Evolutionary conservation across 176 grass and related monocot genomes (phyloP), one percentile per base, ranked within the genome.

Genomic region (Poa pratensis): DNA sequence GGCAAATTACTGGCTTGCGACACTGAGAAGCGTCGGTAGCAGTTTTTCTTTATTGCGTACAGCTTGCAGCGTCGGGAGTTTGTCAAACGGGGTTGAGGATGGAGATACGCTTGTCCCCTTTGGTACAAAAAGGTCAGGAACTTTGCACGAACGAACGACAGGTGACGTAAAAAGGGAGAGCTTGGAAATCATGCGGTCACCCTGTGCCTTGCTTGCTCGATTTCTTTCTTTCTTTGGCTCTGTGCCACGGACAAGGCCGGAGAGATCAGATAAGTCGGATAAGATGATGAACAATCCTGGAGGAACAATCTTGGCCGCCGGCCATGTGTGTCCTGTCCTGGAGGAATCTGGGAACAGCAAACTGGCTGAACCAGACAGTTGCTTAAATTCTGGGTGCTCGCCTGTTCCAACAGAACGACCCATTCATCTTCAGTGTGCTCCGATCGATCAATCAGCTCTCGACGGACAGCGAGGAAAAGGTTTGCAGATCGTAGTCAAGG

Each of bases 281-380:
- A 64, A 64, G 10, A n/a, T 67, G 26, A 30, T 64, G 34, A 4
- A 0, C 34, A 35, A 35, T 4, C 34, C 34, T 35, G 3, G 9
- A 61, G 24, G 9, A 26, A 13, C 22, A 48, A 82, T 43, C 86
- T 48, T 48, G 9, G 85, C 6, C 23, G 34, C 22, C 32, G 46
- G 46, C 46, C 12, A 2, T 45, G 50, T 60, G 1, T 53, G 51
- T 6, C 51, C 51, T 15, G 68, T 60, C 24, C 57, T 11, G 3
- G 1, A 16, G 32, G 72, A 77, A 70, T 83, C 69, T 7, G 59
- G 48, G 26, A 49, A 59, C 82, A 89, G 51, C 82, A 16, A 43
- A 52, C 26, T 19, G 88, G 30, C 15, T 24, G 15, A 89, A 35
- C n/a, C n/a, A n/a, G n/a, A n/a, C n/a, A n/a, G n/a, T n/a, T n/a